These are phyloP conservation scores for Ogataea pilisensis DNA, from an alignment of 805 yeast species.

Conservation along the genomic window DNA sequence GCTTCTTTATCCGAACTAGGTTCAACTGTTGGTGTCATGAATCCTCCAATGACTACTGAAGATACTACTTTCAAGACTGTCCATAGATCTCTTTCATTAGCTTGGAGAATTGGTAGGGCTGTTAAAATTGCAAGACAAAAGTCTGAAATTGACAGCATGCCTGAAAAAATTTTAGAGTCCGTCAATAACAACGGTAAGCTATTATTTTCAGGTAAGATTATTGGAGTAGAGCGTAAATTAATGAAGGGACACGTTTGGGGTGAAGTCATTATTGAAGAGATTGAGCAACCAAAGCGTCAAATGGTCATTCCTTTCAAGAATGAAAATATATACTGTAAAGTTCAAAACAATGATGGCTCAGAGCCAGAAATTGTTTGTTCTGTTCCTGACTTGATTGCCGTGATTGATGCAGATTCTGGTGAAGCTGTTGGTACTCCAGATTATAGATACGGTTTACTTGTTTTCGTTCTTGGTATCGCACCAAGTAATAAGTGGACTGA, in stretches of 20 bases:
- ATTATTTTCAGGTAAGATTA: slow-evolving; percentile 39
- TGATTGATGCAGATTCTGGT: slow-evolving; percentile 39
- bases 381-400: slow-evolving; percentile 45
- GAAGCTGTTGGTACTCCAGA: slow-evolving; percentile 48
- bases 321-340: slow-evolving; percentile 38
- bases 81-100: slow-evolving; percentile 33
- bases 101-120: slow-evolving; percentile 48
- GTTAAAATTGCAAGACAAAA: slow-evolving; percentile 35
- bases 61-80: slow-evolving; percentile 18
- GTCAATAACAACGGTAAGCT: slow-evolving; percentile 15
- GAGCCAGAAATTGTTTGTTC: slow-evolving; percentile 33
- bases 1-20: slow-evolving; percentile 42
- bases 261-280: slow-evolving; percentile 30
- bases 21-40: slow-evolving; percentile 33
- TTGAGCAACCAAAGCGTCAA: slow-evolving; percentile 10
- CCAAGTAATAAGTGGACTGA: slow-evolving; percentile 36
- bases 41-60: slow-evolving; percentile 20
- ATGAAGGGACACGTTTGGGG: slow-evolving; percentile 43
- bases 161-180: slow-evolving; percentile 34
- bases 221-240: slow-evolving; percentile 38
- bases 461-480: slow-evolving; percentile 39
- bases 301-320: slow-evolving; percentile 45
- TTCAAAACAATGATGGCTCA: slow-evolving; percentile 14
- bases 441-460: slow-evolving; percentile 41
- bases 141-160: slow-evolving; percentile 33